These are phyloP conservation scores for Eudorina sp. DNA, from an alignment of 139 green algal species.

Conservation along the genomic window DNA sequence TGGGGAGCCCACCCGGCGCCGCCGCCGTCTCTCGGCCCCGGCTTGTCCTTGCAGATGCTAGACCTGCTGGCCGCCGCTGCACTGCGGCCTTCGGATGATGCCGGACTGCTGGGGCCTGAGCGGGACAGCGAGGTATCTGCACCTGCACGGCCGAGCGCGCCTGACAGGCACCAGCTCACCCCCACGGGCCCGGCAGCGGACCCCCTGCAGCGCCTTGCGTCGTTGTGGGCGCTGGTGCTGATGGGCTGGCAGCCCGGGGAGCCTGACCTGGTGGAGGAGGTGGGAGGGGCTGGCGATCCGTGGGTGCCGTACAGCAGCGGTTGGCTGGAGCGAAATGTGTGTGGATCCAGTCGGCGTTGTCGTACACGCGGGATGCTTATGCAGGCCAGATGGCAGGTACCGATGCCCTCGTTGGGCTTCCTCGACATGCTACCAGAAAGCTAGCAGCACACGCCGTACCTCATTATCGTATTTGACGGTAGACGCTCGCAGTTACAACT, in stretches of 20 bases:
- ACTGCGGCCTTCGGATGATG: background rate
- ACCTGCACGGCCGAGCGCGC: background rate
- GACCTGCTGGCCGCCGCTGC: background rate
- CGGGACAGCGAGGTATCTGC: background rate
- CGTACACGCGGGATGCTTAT: no score
- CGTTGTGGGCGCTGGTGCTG: slow-evolving; percentile 34
- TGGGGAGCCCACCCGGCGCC: background rate
- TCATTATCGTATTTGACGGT: no score
- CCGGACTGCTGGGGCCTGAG: background rate
- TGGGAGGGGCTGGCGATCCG: no score
- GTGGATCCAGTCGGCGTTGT: no score
- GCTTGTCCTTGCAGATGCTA: no score
- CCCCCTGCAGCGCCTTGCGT: background rate
- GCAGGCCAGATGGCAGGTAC: no score
- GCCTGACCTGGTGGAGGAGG: background rate
- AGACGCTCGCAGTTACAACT: no score
- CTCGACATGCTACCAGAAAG: no score
- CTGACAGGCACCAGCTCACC: background rate
- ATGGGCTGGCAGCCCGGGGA: slow-evolving; percentile 14
- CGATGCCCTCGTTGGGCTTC: no score
- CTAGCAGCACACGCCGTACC: background rate
- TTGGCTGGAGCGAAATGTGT: no score
- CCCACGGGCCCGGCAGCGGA: background rate
- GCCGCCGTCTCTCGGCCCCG: background rate
- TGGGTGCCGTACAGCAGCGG: no score